Conservation (phyloP, 768 basidiomycete genomes). For the Chalciporus piperatus region DNA sequence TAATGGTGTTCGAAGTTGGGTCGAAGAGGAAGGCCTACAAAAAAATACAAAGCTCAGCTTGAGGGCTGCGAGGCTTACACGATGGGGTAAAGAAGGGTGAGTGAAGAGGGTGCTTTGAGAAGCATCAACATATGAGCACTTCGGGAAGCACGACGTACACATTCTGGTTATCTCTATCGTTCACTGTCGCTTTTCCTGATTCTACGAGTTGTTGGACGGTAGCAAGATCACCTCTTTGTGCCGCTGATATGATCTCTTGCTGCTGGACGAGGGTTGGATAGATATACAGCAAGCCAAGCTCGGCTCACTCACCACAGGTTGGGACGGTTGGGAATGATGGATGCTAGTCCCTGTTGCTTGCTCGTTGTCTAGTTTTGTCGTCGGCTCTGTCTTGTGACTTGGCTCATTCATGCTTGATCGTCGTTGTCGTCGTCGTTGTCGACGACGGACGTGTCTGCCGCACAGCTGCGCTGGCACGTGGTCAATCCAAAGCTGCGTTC, state of each 20-base stretch:
- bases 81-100: too few species aligned
- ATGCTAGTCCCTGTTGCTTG: constrained; percentile 29
- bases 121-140: too few species aligned
- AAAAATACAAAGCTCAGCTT: too few species aligned
- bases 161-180: constrained; percentile 84
- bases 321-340: constrained; percentile 19
- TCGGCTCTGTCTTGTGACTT: constrained; percentile 27
- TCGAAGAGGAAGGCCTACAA: too few species aligned
- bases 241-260: constrained; percentile 76
- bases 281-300: neutral
- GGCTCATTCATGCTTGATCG: constrained; percentile 30
- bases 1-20: neutral
- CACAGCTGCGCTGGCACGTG: too few species aligned
- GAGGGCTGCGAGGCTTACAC: too few species aligned
- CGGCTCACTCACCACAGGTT: constrained; percentile 19
- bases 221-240: constrained; percentile 81
- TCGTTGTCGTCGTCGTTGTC: constrained; percentile 18
- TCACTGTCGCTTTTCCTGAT: constrained; percentile 65
- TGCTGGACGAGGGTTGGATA: constrained; percentile 19
- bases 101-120: too few species aligned
- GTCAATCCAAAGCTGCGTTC: constrained; percentile 4
- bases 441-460: too few species aligned
- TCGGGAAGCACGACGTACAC: constrained; percentile 50
- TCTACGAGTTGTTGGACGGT: constrained; percentile 64
- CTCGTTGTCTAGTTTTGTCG: constrained; percentile 25